Base-by-base conservation (phyloP, 345 rosid species). In the Lumnitzera littorea region DNA sequence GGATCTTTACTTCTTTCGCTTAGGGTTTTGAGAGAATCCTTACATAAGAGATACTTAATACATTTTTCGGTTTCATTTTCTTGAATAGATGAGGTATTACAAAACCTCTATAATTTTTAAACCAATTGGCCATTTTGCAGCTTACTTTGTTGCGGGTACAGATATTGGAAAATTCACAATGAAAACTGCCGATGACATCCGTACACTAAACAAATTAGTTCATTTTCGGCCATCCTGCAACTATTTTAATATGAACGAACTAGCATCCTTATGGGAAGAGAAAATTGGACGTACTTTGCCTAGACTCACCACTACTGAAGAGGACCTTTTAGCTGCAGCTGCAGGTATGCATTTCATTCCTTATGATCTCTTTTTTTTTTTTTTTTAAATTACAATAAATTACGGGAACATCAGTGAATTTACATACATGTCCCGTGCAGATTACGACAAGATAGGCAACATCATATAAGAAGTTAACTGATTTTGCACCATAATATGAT, bases 101-200 rank as follows among this genome's bases (percentile, higher is more conserved):
- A 1, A 15, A 24, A 55, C 31, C 58, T 24, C 20, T 6, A 49
- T 48, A 41, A 24, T 48, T n/a, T 60, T 15, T 48, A 48, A 25
- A 60, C 9, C 15, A 8, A 23, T 60, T 14, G 31, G 8, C 23
- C 15, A 11, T 15, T 25, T 5, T 52, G 82, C 74, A 84, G 95
- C 90, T 12, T 84, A 87, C 70, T 87, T 87, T 17, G 80, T 87
- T 23, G 84, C 80, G 0, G 95, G 95, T 20, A 56, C 62, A 17
- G 90, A 87, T 16, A 87, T 87, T 48, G 90, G 95, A 2, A 87
- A 87, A 62, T 84, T 84, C 56, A 84, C 95, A 2, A 70, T 87
- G 83, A 80, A 76, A 73, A 64, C 58, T 1, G 80, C 58, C 16
- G 95, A 87, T 17, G 90, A 87, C 64, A 56, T 53, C 15, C 68